These are phyloP conservation scores for Apophysomyces trapeziformis DNA, from an alignment of 371 early-diverging fungal species.

Conservation along the genomic window DNA sequence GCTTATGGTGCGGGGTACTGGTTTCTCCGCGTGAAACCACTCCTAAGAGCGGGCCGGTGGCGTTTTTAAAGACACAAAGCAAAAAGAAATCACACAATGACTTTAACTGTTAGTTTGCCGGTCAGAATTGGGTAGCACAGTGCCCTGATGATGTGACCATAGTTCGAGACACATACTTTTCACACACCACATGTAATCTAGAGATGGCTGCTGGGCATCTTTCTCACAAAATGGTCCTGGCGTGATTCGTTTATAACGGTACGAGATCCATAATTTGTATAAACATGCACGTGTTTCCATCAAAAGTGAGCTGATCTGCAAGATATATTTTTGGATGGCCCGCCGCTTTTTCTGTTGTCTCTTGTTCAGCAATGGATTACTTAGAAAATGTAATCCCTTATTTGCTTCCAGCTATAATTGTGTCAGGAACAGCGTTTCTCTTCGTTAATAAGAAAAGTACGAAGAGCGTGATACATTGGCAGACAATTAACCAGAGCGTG, in stretches of 20 bases:
- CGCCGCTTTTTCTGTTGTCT: slow-evolving; percentile 2
- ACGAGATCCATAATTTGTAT: neutral
- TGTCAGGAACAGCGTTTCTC: slow-evolving; percentile 49
- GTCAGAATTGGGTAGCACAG: neutral
- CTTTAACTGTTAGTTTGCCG: neutral
- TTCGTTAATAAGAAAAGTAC: slow-evolving; percentile 40
- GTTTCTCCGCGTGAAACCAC: slow-evolving; percentile 52
- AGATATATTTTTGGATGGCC: neutral
- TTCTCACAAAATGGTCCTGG: neutral
- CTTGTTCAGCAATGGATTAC: slow-evolving; percentile 36
- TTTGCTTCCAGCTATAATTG: slow-evolving; percentile 45
- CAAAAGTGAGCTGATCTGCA: slow-evolving; percentile 9
- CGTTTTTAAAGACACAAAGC: slow-evolving; percentile 13
- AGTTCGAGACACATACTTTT: neutral
- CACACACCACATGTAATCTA: neutral
- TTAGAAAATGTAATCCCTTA: slow-evolving; percentile 45
- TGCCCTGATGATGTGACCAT: neutral
- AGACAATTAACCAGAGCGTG: neutral
- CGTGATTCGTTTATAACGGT: neutral
- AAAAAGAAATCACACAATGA: neutral
- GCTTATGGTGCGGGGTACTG: slow-evolving; percentile 62
- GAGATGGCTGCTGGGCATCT: slow-evolving; percentile 1
- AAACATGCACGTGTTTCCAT: slow-evolving; percentile 6
- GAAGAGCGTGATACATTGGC: neutral
- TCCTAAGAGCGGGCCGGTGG: slow-evolving; percentile 42